phyloP scores from a whole-genome alignment of 2,329 filamentous ascomycete genomes.

The Ascosphaera apis region DNA sequence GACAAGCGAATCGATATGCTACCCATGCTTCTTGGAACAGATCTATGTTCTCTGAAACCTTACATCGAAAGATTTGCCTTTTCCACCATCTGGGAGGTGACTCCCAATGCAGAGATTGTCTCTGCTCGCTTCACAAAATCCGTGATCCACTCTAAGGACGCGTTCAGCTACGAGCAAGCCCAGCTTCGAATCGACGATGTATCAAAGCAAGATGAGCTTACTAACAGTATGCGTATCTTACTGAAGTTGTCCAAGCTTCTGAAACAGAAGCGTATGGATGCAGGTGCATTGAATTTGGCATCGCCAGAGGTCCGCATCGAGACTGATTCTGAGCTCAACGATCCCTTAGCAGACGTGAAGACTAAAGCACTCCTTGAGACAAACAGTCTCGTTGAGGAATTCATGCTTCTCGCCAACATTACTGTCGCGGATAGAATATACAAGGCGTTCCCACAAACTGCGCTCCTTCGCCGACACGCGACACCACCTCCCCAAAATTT shows the following conservation, averaged over 20 bases:
- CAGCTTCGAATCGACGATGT: constrained; percentile 81
- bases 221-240: constrained; percentile 66
- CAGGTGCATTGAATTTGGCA: constrained; percentile 80
- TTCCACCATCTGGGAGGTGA: constrained; percentile 73
- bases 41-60: constrained; percentile 88
- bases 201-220: constrained; percentile 72
- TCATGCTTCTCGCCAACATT: constrained; percentile 97
- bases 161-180: constrained; percentile 93
- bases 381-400: constrained; percentile 94
- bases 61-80: constrained; percentile 90
- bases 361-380: constrained; percentile 86
- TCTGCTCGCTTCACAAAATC: constrained; percentile 85
- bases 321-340: constrained; percentile 83
- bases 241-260: constrained; percentile 80
- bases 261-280: constrained; percentile 86
- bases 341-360: constrained; percentile 75
- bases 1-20: constrained; percentile 99
- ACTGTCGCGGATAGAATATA: constrained; percentile 81
- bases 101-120: constrained; percentile 62
- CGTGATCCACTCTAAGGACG: constrained; percentile 87
- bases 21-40: constrained; percentile 83
- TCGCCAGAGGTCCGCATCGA: constrained; percentile 97
- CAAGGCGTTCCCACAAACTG: constrained; percentile 80
- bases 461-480: constrained; percentile 75
- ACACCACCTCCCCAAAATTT: constrained; percentile 91